These are phyloP conservation scores for Pistacia atlantica DNA, from an alignment of 345 rosid species.

Conservation along the genomic window DNA sequence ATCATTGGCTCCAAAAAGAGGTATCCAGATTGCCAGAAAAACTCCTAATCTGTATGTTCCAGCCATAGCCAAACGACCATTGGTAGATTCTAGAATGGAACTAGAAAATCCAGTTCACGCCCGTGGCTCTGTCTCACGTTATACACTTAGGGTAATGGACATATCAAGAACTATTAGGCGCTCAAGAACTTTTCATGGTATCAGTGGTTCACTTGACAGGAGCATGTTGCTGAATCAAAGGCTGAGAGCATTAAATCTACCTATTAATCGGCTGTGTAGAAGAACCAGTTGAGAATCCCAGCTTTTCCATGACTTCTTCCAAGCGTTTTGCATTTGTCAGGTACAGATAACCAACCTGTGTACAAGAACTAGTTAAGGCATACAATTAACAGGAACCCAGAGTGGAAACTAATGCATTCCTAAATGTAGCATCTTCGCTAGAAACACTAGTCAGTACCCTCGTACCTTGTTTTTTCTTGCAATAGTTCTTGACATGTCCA, in stretches of 20 bases:
- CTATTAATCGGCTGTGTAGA: too few species aligned
- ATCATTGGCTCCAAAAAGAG: conserved; percentile 18
- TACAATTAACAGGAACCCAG: too few species aligned
- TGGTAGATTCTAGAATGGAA: conserved; percentile 19
- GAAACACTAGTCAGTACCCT: too few species aligned
- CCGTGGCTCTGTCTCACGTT: conserved; percentile 13
- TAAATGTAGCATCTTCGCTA: too few species aligned
- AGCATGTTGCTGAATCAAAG: conserved; percentile 43
- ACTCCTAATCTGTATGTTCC: conserved; percentile 25
- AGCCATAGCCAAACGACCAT: conserved; percentile 23
- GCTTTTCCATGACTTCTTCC: too few species aligned
- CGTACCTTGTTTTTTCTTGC: too few species aligned
- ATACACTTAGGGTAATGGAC: conserved; percentile 27
- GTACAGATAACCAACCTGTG: too few species aligned
- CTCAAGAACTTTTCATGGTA: conserved; percentile 38
- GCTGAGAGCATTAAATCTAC: conserved; percentile 63
- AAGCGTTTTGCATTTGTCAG: too few species aligned
- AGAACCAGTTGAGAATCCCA: too few species aligned
- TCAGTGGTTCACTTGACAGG: conserved; percentile 42
- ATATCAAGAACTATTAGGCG: conserved; percentile 35
- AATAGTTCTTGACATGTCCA: conserved; percentile 31
- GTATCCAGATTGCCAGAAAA: conserved; percentile 19
- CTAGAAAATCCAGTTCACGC: conserved; percentile 15
- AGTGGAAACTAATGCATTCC: too few species aligned
- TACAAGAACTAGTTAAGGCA: too few species aligned